A percentile compares a stretch with the other conserved stretches of the same genome.
These are phyloP conservation scores for Cystobasidium pallidum DNA, from an alignment of 1,284 basidiomycete species.

Conservation along the genomic window DNA sequence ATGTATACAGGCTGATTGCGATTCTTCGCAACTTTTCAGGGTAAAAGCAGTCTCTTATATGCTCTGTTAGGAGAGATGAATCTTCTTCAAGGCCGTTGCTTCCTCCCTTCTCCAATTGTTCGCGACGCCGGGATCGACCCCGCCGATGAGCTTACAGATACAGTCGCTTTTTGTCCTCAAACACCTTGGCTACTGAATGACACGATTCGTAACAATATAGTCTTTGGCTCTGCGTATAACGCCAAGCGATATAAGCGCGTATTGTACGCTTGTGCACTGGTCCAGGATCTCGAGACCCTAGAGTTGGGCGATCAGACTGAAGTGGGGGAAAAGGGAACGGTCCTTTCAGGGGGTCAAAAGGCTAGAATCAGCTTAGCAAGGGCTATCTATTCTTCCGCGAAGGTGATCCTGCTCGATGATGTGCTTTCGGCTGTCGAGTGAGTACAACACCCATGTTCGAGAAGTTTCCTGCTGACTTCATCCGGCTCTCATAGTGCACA, in stretches of 20 bases:
- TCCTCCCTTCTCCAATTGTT: conserved; percentile 61
- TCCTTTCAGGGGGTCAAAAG: conserved; percentile 73
- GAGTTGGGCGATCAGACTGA: conserved; percentile 80
- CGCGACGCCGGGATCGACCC: conserved; percentile 56
- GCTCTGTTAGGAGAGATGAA: conserved; percentile 64
- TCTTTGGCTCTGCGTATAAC: conserved; percentile 72
- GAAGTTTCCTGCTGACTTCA: not conserved
- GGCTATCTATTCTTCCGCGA: conserved; percentile 57
- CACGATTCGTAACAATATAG: conserved; percentile 76
- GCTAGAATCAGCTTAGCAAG: conserved; percentile 56
- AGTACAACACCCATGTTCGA: not conserved
- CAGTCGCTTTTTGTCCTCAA: conserved; percentile 85
- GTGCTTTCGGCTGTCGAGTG: conserved; percentile 59
- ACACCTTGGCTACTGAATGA: conserved; percentile 78
- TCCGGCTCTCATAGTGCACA: conserved; percentile 17
- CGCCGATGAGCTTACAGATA: conserved; percentile 67
- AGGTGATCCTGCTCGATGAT: conserved; percentile 58
- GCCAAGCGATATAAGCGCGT: conserved; percentile 71
- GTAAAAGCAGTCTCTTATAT: conserved; percentile 75
- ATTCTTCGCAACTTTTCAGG: conserved; percentile 52
- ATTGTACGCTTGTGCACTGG: conserved; percentile 76
- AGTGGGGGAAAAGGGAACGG: conserved; percentile 70
- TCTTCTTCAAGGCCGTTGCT: conserved; percentile 60
- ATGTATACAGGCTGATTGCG: no score
- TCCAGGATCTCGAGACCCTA: conserved; percentile 71